Evolutionary conservation across 331 rosid genomes (phyloP), one percentile per base, ranked within the genome.

Genomic region (Pyracantha coccinea): DNA sequence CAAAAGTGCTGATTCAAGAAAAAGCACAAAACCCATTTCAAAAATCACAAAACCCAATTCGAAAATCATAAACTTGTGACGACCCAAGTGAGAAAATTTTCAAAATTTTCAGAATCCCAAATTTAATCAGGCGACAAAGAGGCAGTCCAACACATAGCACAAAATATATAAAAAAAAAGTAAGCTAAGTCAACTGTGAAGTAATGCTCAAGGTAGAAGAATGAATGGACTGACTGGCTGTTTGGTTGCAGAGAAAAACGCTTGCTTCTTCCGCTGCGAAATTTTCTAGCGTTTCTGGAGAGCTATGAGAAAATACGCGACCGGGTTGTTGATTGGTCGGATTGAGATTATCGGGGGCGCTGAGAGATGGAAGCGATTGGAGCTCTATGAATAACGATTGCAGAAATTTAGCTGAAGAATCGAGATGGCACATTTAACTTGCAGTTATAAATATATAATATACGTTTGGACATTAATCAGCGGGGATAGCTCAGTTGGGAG

Each of bases 401-500:
- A 62, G 67, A 27, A 28, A 15, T 7, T 0, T 2, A 13, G 29
- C 54, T 47, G 8, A 12, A 41, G 50, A 12, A 31, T 0, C 50
- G 50, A 41, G 50, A 41, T 41, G 50, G 45, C 1, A 35, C 13
- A 35, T 9, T 35, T 35, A 35, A 35, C 0, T 35, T 35, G 0
- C 1, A 8, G 1, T 35, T 35, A 35, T 35, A 41, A 11, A 10
- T 1, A 0, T 14, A 45, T 1, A 5, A 45, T 5, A 45, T 5
- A 16, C 8, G 3, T 0, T 47, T 0, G 4, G 0, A 47, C 0
- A 0, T 2, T 3, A 47, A 47, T 35, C 54, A 47, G 27, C 61
- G 61, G 61, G 61, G 61, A 55, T 55, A 55, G 27, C 61, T 55
- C 61, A 55, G 61, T 68, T 77, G 82, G 73, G 81, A 81, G 78